These are phyloP conservation scores for Pseudogymnoascus sp. DNA, from an alignment of 2,329 filamentous ascomycete genomes.

Conservation along the genomic window DNA sequence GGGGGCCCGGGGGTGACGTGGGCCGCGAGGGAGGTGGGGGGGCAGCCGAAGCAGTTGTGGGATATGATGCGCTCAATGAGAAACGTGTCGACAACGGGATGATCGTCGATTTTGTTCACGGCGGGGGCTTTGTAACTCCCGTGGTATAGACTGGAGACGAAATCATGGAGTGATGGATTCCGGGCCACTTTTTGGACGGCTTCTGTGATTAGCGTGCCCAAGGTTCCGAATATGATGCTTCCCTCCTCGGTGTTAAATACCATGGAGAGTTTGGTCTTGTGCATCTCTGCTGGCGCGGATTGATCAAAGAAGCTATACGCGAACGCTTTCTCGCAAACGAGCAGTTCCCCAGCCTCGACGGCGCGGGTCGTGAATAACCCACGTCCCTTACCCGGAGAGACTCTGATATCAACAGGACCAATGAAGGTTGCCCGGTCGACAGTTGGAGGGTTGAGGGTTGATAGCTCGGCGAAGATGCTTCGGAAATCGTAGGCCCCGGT, in stretches of 20 bases:
- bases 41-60: constrained; percentile 37
- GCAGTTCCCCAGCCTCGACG: constrained; percentile 41
- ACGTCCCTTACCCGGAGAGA: constrained; percentile 34
- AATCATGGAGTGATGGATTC: constrained; percentile 29
- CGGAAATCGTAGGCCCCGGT: constrained; percentile 34
- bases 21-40: constrained; percentile 20
- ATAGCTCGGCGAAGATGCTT: constrained; percentile 31
- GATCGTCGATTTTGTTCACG: constrained; percentile 27
- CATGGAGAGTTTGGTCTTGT: neutral
- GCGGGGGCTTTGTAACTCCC: constrained; percentile 31
- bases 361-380: constrained; percentile 42
- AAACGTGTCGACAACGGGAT: constrained; percentile 40
- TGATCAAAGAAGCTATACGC: constrained; percentile 24
- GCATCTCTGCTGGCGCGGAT: neutral
- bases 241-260: constrained; percentile 1
- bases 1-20: constrained; percentile 13
- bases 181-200: constrained; percentile 38
- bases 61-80: constrained; percentile 35
- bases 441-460: constrained; percentile 29
- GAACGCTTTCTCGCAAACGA: constrained; percentile 50
- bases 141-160: constrained; percentile 32
- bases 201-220: constrained; percentile 29
- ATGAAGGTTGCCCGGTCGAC: constrained; percentile 42
- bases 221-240: neutral
- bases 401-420: constrained; percentile 33